Conservation (phyloP, 208 protist species). For the Trypanosoma conorhini region DNA sequence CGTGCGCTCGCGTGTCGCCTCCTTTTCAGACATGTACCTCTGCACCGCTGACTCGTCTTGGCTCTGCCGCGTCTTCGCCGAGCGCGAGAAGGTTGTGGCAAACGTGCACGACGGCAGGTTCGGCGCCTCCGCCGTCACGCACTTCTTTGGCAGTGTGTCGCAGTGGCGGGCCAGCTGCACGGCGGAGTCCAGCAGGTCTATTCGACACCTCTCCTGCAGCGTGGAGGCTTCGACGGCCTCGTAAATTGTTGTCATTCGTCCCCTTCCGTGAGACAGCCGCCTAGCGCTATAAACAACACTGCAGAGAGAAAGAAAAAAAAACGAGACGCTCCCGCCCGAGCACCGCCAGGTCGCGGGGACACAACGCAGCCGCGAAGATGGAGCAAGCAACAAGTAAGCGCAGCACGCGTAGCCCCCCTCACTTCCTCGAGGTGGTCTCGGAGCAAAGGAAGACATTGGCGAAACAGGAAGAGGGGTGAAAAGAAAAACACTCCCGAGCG, state of each 20-base stretch:
- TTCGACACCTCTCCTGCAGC: slow-evolving; percentile 63
- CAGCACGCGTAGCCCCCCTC: background rate
- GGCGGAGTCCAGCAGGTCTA: slow-evolving; percentile 67
- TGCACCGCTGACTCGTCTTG: slow-evolving; percentile 5
- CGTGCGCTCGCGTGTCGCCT: slow-evolving; percentile 30
- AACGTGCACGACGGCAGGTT: slow-evolving; percentile 54
- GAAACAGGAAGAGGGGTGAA: background rate
- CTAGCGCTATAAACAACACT: slow-evolving; percentile 4
- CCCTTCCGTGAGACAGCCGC: background rate
- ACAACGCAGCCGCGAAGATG: background rate
- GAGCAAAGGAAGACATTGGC: background rate
- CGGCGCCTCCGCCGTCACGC: slow-evolving; percentile 37
- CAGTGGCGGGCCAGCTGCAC: slow-evolving; percentile 62
- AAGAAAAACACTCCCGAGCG: background rate
- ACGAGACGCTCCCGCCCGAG: background rate
- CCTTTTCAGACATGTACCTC: slow-evolving; percentile 16
- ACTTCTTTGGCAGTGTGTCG: slow-evolving; percentile 54
- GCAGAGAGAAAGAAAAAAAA: slow-evolving; percentile 5
- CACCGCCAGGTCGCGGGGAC: background rate
- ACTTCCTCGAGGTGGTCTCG: too few species aligned
- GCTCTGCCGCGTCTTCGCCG: slow-evolving; percentile 1
- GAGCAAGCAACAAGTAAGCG: background rate
- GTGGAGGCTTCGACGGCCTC: slow-evolving; percentile 58
- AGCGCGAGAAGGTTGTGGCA: slow-evolving; percentile 33
- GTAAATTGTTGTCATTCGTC: slow-evolving; percentile 56